Evolutionary conservation across 495 filamentous ascomycete genomes (phyloP), one percentile per base, ranked within the genome.

Genomic region (Podospora pseudopauciseta): DNA sequence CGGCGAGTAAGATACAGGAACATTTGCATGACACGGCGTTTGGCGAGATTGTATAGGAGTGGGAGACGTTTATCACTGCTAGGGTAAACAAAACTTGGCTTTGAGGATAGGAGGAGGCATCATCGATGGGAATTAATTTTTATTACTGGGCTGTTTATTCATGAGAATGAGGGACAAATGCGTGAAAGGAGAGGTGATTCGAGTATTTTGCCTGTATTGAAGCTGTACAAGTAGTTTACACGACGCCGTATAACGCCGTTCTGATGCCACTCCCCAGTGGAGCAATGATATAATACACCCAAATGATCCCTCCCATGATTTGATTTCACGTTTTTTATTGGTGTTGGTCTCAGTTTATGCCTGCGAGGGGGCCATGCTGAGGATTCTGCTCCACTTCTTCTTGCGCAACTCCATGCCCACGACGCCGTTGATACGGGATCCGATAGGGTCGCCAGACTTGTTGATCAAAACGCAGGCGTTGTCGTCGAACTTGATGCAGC

Each of bases 401-500:
- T 89, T 87, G 71, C 91, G 86, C 75, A 99, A 78, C 80, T 99
- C 95, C 58, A 88, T 84, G 19, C 93, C 94, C 34, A 97, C 92
- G 58, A 96, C 86, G 67, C 92, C 91, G 79, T 91, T 98, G 82
- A 99, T 86, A 77, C 95, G 88, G 4, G 92, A 93, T 64, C 95
- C 95, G 71, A 99, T 89, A 7, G 95, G 96, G 77, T 99, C 95
- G 4, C 96, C 96, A 5, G 92, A 85, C 85, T 99, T 99, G 80
- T 96, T 97, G 77, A 99, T 91, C 76, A 99, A 80, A 30, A 98
- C 96, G 77, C 95, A 99, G 19, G 95, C 95, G 82, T 98, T 99
- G 76, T 99, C 95, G 82, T 95, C 95, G 80, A 98, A 99, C 58
- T 88, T 87, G 58, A 99, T 89, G 55, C 94, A 86, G 73, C 89